Evolutionary conservation across 441 rosid species (phyloP), one percentile per base, ranked within the genome.

Genomic region (Gossypium davidsonii): DNA sequence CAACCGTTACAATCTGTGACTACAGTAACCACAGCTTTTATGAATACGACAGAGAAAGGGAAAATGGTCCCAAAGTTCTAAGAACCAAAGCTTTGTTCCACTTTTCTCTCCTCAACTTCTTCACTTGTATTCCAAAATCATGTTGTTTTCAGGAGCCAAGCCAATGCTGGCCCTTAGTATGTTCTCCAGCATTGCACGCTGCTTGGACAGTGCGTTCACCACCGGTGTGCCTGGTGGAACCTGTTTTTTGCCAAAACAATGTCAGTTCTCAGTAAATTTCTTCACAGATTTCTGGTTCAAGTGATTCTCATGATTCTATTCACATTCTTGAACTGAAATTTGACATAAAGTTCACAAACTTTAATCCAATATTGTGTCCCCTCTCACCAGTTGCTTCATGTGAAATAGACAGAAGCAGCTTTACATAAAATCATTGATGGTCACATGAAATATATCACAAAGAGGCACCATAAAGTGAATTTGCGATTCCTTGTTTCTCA

Each of bases 51-150:
- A 71, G 68, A 61, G 66, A 76, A 37, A 69, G 74, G 71, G 66
- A 74, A 76, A 21, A 70, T 44, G 49, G 55, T 70, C 59, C 44
- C 51, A 52, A 23, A 31, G 42, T 70, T 63, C 6, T 42, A 59
- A 23, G 52, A 59, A 66, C 73, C 74, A 17, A 65, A 12, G 57
- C 25, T 61, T 57, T 17, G 10, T 31, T 55, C 72, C 71, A 25
- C 68, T 72, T 61, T 66, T 72, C 76, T 51, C 73, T 15, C 39
- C 73, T 18, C 46, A 15, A 57, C 28, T 23, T 10, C 6, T 21
- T 91, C 94, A 92, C 85, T 92, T 94, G 90, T 92, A 94, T 69
- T 94, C 97, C 88, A 94, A 81, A 72, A 94, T 94, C 98, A 94
- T 94, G 90, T 94, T 92, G 85, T 91, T 92, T 83, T 94, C 97